Evolutionary conservation across 495 filamentous ascomycete genomes (phyloP).

Genomic region (Talaromyces liani): DNA sequence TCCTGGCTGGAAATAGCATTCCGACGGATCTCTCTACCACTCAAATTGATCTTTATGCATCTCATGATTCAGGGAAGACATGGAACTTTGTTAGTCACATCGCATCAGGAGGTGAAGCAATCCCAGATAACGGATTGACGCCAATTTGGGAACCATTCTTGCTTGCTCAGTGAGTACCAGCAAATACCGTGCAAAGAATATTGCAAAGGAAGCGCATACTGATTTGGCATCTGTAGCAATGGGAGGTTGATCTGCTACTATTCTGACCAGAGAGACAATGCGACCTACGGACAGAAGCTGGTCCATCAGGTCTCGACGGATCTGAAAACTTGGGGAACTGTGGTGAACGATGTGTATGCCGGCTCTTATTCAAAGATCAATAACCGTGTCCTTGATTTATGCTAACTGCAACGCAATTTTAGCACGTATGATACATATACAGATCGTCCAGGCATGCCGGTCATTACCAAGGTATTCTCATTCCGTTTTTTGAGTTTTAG

Average conservation of each 20-base stretch:
- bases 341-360: conserved; percentile 52
- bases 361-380: no score
- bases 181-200: background rate
- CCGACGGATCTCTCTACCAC: conserved; percentile 55
- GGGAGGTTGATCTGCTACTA: conserved; percentile 57
- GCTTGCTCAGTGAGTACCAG: conserved; percentile 31
- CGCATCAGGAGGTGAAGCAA: conserved; percentile 53
- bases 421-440: no score
- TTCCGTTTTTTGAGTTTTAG: background rate
- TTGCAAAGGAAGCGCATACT: background rate
- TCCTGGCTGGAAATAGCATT: conserved; percentile 57
- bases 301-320: conserved; percentile 53
- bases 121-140: conserved; percentile 54
- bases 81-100: conserved; percentile 63
- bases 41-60: conserved; percentile 62
- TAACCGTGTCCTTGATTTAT: no score
- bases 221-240: conserved; percentile 25
- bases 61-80: conserved; percentile 46
- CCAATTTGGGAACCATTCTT: conserved; percentile 69
- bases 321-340: conserved; percentile 47
- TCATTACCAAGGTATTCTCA: background rate
- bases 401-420: no score
- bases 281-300: conserved; percentile 58
- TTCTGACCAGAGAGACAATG: conserved; percentile 57
- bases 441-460: no score